These are phyloP conservation scores for Entophlyctis luteolus DNA, from an alignment of 192 early-diverging fungal species.

Conservation along the genomic window DNA sequence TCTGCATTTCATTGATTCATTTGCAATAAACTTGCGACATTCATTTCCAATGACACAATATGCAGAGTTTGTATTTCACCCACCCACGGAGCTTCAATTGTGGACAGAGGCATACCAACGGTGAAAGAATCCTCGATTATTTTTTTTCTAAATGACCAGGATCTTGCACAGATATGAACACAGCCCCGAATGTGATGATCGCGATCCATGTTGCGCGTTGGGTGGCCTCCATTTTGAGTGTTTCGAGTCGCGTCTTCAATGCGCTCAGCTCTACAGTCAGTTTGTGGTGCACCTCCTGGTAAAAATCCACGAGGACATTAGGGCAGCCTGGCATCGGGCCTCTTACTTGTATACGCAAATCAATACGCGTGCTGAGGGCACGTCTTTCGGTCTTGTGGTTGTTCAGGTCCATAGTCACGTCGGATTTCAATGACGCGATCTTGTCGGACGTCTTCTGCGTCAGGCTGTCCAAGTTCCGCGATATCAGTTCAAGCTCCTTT, in stretches of 20 bases:
- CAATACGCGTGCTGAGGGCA: slow-evolving; percentile 70
- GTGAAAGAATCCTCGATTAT: too few species aligned
- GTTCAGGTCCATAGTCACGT: slow-evolving; percentile 88
- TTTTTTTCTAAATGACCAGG: too few species aligned
- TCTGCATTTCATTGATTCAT: too few species aligned
- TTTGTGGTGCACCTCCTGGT: slow-evolving; percentile 83
- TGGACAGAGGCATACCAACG: too few species aligned
- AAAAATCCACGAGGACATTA: not conserved
- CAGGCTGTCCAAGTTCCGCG: slow-evolving; percentile 74
- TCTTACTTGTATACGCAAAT: slow-evolving; percentile 31
- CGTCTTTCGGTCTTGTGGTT: slow-evolving; percentile 79
- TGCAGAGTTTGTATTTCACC: too few species aligned
- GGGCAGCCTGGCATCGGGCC: not conserved
- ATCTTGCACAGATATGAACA: not conserved
- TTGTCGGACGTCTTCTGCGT: slow-evolving; percentile 73
- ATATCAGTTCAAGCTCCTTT: slow-evolving; percentile 67
- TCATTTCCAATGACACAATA: too few species aligned
- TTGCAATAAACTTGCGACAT: too few species aligned
- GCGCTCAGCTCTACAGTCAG: slow-evolving; percentile 76
- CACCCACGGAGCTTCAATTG: too few species aligned
- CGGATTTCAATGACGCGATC: slow-evolving; percentile 69
- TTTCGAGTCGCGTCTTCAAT: slow-evolving; percentile 84
- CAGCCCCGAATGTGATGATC: not conserved
- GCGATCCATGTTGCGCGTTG: slow-evolving; percentile 2
- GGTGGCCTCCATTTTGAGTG: slow-evolving; percentile 80